Evolutionary conservation across 441 rosid genomes (phyloP), one percentile per base, ranked within the genome.

Genomic region (Dalechampia spathulata): DNA sequence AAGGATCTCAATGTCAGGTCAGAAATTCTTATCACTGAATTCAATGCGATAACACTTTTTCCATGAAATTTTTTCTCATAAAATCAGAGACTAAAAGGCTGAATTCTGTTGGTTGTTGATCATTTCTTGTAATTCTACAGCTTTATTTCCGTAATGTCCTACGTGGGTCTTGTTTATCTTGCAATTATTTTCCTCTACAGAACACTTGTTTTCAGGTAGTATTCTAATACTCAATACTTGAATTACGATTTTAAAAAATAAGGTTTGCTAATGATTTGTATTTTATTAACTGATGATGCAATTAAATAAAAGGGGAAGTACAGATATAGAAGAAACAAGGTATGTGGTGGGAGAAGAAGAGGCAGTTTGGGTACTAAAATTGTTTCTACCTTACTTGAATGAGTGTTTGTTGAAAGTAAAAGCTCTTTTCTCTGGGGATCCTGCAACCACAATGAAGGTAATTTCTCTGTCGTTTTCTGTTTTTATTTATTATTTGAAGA

Each of bases 371-470:
- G 58, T 92, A 49, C 64, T 92, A 19, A 78, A 76, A 75, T 39
- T 77, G 64, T 58, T 83, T 49, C 76, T 92, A 48, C 98, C 98
- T 55, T 89, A 85, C 70, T 68, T 92, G 65, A 89, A 92, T 62
- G 98, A 88, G 81, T 78, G 79, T 68, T 51, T 89, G 6, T 32
- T 78, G 63, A 88, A 83, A 63, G 67, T 92, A 21, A 89, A 62
- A 64, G 86, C 92, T 48, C 87, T 86, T 49, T 88, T 92, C 66
- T 83, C 96, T 23, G 98, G 96, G 30, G 96, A 92, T 64, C 92
- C 98, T 49, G 67, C 90, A 22, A 89, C 94, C 14, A 89, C 99
- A 7, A 88, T 92, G 90, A 92, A 89, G 90, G 98, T 84, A 60
- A 61, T 22, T 55, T 12, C 16, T 27, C n/a, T n/a, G 38, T 1